Evolutionary conservation across 1,284 basidiomycete genomes (phyloP), one percentile per base, ranked within the genome.

Genomic region (Pseudozyma sp.): DNA sequence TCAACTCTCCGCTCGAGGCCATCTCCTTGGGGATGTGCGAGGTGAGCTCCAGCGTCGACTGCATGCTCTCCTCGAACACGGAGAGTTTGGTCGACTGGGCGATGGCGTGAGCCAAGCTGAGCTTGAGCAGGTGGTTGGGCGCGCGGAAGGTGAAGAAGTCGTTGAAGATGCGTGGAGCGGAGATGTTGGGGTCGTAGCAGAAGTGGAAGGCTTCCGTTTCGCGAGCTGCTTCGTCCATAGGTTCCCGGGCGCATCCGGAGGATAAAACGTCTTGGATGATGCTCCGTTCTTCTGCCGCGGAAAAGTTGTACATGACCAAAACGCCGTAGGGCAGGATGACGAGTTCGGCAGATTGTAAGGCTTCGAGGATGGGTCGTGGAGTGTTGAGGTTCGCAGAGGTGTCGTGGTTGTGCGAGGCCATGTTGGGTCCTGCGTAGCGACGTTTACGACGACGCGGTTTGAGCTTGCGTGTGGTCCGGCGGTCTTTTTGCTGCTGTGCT

Each of bases 1-100:
- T 88, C 30, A 98, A 88, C 40, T 89, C 89, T 30, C 94, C 94
- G 0, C 91, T 91, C 14, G 87, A 86, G 0, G 93, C 93, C 29
- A 97, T 89, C 81, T 94, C 92, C 63, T 90, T 89, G 0, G 95
- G 95, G 64, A 97, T 94, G 5, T 92, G 90, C 30, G 89, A 88
- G 0, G 93, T 92, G 10, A 93, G 89, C 11, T 91, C 90, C 19
- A 97, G 88, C 17, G 94, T 92, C 5, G 88, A 88, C 76, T 91
- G 89, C 58, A 94, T 91, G 55, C 89, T 89, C 9, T 92, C 88
- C 85, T 98, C 94, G 83, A 94, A 97, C 74, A 91, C 91, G 8
- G 91, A 92, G 6, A 97, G 89, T 50, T 97, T 91, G 0, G 94
- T 97, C 7, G 93, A 94, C 85, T 98, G 94, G 0, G 94, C 95